Percentiles rank a stretch among this genome's conserved stretches.
phyloP scores from a whole-genome alignment of 495 filamentous ascomycete species.

The Elaphomyces granulatus region DNA sequence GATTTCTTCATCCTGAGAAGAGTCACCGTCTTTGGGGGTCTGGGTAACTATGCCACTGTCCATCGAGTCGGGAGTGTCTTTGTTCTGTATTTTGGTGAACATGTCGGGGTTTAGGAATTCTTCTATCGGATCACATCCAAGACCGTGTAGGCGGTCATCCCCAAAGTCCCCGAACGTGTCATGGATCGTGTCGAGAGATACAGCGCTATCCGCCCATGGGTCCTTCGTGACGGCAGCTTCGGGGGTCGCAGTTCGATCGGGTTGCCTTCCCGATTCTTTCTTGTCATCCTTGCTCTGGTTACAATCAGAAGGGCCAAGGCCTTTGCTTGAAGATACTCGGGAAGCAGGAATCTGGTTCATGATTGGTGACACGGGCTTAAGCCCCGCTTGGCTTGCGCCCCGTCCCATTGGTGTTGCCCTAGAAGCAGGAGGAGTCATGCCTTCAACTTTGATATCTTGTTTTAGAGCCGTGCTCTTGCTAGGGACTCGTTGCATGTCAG shows the following conservation, averaged over 20 bases:
- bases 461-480: constrained; percentile 26
- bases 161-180: constrained; percentile 26
- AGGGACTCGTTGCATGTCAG: constrained; percentile 9
- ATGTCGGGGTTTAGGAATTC: constrained; percentile 31
- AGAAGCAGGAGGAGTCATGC: constrained; percentile 22
- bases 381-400: constrained; percentile 23
- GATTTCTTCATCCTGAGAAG: constrained; percentile 10
- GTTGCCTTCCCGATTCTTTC: constrained; percentile 17
- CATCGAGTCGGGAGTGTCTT: constrained; percentile 30
- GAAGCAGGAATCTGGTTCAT: constrained; percentile 32
- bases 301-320: not conserved
- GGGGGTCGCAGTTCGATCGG: constrained; percentile 6
- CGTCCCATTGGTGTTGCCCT: constrained; percentile 31
- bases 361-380: constrained; percentile 27
- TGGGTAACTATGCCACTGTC: constrained; percentile 21
- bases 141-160: constrained; percentile 12
- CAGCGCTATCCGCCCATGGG: constrained; percentile 28
- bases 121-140: constrained; percentile 25
- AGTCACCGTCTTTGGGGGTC: constrained; percentile 23
- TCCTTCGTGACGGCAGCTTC: constrained; percentile 14
- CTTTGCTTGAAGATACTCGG: constrained; percentile 10
- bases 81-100: constrained; percentile 24
- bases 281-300: constrained; percentile 16
- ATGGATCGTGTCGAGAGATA: constrained; percentile 28
- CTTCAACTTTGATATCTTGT: constrained; percentile 21